Evolutionary conservation across 2,329 filamentous ascomycete genomes (phyloP), one percentile per base, ranked within the genome.

Genomic region (Monilinia aucupariae): DNA sequence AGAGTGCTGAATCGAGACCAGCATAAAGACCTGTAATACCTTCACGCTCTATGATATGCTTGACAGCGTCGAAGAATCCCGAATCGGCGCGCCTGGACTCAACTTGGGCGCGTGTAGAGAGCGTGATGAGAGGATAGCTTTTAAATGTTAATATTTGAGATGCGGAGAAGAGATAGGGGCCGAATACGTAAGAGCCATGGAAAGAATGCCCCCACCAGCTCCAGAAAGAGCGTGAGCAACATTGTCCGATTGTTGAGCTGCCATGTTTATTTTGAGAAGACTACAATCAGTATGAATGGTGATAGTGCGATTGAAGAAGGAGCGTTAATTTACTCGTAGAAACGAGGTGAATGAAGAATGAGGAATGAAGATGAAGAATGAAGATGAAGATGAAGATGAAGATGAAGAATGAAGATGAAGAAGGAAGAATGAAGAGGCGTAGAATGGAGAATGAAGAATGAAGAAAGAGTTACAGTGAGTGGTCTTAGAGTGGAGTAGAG

Each of bases 41-140:
- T 78, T 99, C 94, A 70, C 94, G 90, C 70, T 92, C 89, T 67
- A 99, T 83, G 74, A 99, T 97, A 71, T 87, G 86, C 71, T 87
- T 86, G 65, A 94, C 87, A 39, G 94, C 92, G 69, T 91, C 85
- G 71, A 92, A 82, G 71, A 94, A 94, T 65, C 89, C 88, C 34
- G 90, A 90, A 70, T 96, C 87, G 62, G 92, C 91, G 71, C 92
- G 91, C 78, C 91, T 94, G 64, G 94, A 97, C 78, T 99, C 94
- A 76, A 99, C 93, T 78, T 99, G 94, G 50, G 94, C 94, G 75
- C 94, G 90, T 41, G 94, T 99, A 27, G 94, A 99, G 67, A 99
- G 88, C 41, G 94, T 97, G 74, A 99, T 96, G 71, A 99, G 86
- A 49, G 94, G 94, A 77, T 97, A 97, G 69, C 91, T 94, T 62